These are phyloP conservation scores for Tieghemostelium lacteum DNA, from an alignment of 78 protist species.

Conservation along the genomic window DNA sequence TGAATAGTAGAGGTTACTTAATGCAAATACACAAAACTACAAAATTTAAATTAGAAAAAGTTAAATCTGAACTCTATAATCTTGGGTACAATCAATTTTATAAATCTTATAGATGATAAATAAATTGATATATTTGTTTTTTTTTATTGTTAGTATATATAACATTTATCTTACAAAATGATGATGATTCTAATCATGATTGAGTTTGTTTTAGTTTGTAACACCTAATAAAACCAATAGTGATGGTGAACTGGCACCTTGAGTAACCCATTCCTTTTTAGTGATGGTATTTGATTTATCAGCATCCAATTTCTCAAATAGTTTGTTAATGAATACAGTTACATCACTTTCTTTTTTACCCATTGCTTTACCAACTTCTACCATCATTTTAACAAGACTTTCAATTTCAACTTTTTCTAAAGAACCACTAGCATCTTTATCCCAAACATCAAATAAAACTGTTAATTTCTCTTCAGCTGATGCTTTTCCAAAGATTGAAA, in stretches of 20 bases:
- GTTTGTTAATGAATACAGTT: neutral
- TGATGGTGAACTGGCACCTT: constrained; percentile 43
- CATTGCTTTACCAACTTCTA: constrained; percentile 16
- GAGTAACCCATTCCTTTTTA: constrained; percentile 10
- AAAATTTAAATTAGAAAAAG: no score
- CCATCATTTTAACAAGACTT: constrained; percentile 18
- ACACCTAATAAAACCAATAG: constrained; percentile 25
- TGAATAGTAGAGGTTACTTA: no score
- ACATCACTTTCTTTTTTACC: constrained; percentile 42
- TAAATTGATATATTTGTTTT: no score
- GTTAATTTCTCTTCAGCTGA: constrained; percentile 1
- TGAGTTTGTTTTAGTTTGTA: neutral
- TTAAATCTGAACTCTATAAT: no score
- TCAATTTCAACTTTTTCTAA: constrained; percentile 40
- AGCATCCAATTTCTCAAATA: constrained; percentile 49
- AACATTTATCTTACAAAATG: no score
- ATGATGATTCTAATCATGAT: neutral
- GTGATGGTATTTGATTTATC: constrained; percentile 25
- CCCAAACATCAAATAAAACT: neutral
- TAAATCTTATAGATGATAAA: no score
- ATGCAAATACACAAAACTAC: no score
- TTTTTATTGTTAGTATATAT: no score
- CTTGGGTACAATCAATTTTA: no score
- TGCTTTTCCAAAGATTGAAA: constrained; percentile 52
- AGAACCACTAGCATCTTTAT: constrained; percentile 27